Base-by-base conservation (phyloP, 139 green algal genomes). In the Yamagishiella unicocca region DNA sequence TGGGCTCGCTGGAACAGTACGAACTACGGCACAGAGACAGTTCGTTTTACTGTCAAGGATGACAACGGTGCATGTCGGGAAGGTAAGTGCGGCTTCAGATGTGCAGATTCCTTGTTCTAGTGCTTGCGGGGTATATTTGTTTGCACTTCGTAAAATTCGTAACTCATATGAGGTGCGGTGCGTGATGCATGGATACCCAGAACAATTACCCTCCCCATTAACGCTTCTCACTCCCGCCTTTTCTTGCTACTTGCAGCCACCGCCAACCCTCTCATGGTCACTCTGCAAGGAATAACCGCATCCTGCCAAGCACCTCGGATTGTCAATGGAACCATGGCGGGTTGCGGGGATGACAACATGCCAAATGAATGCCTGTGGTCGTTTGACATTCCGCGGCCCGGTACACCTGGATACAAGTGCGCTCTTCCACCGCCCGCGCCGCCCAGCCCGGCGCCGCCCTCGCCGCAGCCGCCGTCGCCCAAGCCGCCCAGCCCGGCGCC, bases 391-490 rank as follows among this genome's bases (percentile, higher is more conserved):
- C 72, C 72, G 0, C 43, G 43, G 1, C 43, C 43, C 29, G 43
- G 72, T 29, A 80, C 72, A 27, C 42, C 72, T 1, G 43, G 19
- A 9, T 80, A 35, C 42, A 80, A 80, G 43, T 80, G 72, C 72
- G 27, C 43, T n/a, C n/a, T n/a, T n/a, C n/a, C n/a, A n/a, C n/a
- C n/a, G 37, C n/a, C 72, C 1, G 33, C 72, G 29, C 62, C 62
- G 40, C 62, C 62, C 5, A 40, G 62, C n/a, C 62, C 62, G 62
- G 8, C 62, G 8, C 14, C 62, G 17, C 62, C 62, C n/a, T n/a
- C n/a, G n/a, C n/a, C n/a, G n/a, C n/a, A n/a, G n/a, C n/a, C n/a
- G n/a, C n/a, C n/a, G n/a, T n/a, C n/a, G n/a, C n/a, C n/a, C n/a
- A n/a, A n/a, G n/a, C n/a, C n/a, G n/a, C n/a, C n/a, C n/a, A n/a